Evolutionary conservation across 2,329 filamentous ascomycete species (phyloP).

Genomic region (Pseudodiploospora longispora): DNA sequence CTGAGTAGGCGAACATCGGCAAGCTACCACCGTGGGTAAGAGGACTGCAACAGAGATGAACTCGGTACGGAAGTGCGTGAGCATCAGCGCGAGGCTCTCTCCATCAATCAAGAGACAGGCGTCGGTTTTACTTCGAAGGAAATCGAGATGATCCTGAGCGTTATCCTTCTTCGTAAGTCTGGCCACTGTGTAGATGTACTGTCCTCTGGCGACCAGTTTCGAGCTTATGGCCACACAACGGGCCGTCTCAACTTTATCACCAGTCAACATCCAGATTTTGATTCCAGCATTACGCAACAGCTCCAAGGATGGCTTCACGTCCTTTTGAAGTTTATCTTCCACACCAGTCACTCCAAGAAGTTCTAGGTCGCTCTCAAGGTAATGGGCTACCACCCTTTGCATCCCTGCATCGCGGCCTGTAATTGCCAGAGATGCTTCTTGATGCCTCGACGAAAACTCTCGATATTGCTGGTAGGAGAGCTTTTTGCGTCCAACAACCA

Average conservation of each 20-base stretch:
- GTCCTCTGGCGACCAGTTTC: conserved; percentile 85
- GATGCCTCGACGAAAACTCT: conserved; percentile 67
- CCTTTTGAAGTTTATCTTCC: conserved; percentile 90
- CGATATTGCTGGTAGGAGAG: conserved; percentile 71
- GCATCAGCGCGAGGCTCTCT: conserved; percentile 76
- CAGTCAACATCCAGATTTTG: conserved; percentile 99
- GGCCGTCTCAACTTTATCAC: conserved; percentile 96
- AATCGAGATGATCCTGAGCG: conserved; percentile 81
- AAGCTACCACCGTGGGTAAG: conserved; percentile 88
- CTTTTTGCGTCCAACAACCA: conserved; percentile 89
- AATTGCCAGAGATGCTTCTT: conserved; percentile 73
- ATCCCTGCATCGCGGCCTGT: conserved; percentile 74
- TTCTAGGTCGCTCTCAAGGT: conserved; percentile 82
- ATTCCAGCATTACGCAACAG: conserved; percentile 93
- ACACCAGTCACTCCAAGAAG: conserved; percentile 95
- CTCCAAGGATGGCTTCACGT: conserved; percentile 93
- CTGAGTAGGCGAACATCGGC: conserved; percentile 91
- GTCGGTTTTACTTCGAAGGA: conserved; percentile 80
- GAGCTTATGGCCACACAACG: conserved; percentile 92
- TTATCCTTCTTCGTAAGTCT: conserved; percentile 77
- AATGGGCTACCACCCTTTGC: conserved; percentile 68
- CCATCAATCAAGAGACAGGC: conserved; percentile 88
- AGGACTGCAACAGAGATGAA: conserved; percentile 86
- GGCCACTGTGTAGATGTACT: conserved; percentile 90
- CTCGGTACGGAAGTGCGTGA: conserved; percentile 71